A percentile compares a stretch with the other conserved stretches of the same genome.
Conservation (phyloP, 2,329 filamentous ascomycete species). For the Beauveria australis region DNA sequence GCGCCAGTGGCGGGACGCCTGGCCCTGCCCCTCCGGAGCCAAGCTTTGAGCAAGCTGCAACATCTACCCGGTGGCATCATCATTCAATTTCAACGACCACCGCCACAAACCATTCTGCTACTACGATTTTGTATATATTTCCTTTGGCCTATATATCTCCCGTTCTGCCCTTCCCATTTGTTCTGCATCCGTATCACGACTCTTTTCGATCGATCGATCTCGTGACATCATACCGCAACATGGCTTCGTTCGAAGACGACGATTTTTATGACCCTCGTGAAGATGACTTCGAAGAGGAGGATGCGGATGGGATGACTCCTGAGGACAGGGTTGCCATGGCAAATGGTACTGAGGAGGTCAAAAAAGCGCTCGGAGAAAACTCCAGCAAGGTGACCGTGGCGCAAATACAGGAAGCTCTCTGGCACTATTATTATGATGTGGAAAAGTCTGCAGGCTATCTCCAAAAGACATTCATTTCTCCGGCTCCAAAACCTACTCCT, state of each 20-base stretch:
- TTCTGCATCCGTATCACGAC: background rate
- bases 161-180: too few species aligned
- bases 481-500: constrained; percentile 32
- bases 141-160: background rate
- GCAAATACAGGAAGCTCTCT: constrained; percentile 83
- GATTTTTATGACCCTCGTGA: constrained; percentile 12
- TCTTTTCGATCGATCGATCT: background rate
- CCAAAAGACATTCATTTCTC: constrained; percentile 51
- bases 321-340: constrained; percentile 48
- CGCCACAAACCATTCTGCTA: background rate
- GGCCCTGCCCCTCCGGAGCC: constrained; percentile 3
- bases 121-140: background rate
- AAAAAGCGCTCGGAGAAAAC: constrained; percentile 53
- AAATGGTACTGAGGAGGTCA: constrained; percentile 58
- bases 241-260: constrained; percentile 10
- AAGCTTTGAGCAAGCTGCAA: background rate
- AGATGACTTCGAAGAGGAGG: constrained; percentile 37
- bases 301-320: constrained; percentile 37
- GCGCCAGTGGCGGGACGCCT: constrained; percentile 3
- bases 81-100: background rate
- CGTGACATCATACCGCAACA: constrained; percentile 8
- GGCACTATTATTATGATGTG: constrained; percentile 94
- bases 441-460: constrained; percentile 78
- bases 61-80: background rate
- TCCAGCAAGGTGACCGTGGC: constrained; percentile 45